Base-by-base conservation (phyloP, 305 asterid species). In the Solanum aculeatissimum region DNA sequence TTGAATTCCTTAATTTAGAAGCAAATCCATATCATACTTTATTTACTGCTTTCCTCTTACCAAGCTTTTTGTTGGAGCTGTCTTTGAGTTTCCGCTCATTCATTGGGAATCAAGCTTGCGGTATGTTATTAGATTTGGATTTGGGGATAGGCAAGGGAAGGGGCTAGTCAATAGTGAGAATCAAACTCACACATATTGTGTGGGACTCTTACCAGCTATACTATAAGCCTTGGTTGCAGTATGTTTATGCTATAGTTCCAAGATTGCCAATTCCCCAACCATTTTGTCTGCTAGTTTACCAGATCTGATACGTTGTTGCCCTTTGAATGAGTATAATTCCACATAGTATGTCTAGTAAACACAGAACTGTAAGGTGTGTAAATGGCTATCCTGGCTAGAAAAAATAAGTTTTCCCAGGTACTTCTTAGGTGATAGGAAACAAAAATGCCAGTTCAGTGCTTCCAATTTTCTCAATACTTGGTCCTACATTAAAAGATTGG, bases 61-160 rank as follows among this genome's bases (percentile, higher is more conserved):
- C 70, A 54, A 75, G 88, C 38, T 83, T 83, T 83, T 57, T 80
- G 49, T 65, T 74, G 83, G n/a, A 53, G 49, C 68, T 49, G 25
- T 75, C 82, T 77, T 51, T 42, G 78, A 68, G 82, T 42, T 45
- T 25, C 47, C 38, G 71, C 79, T 71, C 42, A 66, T 45, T 85
- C 80, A 47, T 81, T 70, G 21, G 53, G 75, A 65, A 69, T 54
- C 10, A 77, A 51, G 57, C 35, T 71, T 71, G 80, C 10, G 12
- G 11, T 40, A 0, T 68, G 75, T 49, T 21, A 45, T 25, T 74
- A 74, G 58, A 53, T 74, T 16, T 40, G 81, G 60, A 75, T 47
- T 38, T 27, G 81, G 62, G 62, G 49, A 49, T 0, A 6, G 81
- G 62, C 9, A 51, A 10, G 43, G 80, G 77, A 35, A 38, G 81